Evolutionary conservation across 805 yeast genomes (phyloP), one percentile per base, ranked within the genome.

Genomic region (Cyberlindnera americana): DNA sequence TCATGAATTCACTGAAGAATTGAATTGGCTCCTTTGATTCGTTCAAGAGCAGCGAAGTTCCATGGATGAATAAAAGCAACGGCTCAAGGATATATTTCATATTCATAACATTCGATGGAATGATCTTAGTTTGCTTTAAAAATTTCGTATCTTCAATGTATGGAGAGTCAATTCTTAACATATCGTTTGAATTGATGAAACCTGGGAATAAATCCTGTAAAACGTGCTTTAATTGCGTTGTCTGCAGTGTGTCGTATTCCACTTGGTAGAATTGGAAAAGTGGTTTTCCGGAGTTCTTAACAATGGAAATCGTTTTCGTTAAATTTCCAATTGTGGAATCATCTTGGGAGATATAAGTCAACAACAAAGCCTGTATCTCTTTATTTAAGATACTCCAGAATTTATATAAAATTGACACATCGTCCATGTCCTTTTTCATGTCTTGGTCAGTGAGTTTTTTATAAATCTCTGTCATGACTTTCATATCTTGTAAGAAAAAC

Each of bases 11-110:
- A 21, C 72, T 70, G 57, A 86, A 78, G 56, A 86, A 82, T 7
- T 52, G 19, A 18, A 40, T 52, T 7, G 72, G 68, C n/a, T 59
- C 54, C 14, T 52, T 45, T 8, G 50, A 44, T 6, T 52, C 36
- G 1, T 71, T 70, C 10, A 73, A 58, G 5, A 71, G 53, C 3
- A 69, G 51, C 10, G 69, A 64, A 1, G 84, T 65, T 2, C 85
- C 79, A 32, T 84, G 80, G 19, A 78, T 67, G 53, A 86, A 87
- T 11, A 78, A 63, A 34, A 87, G 68, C 27, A 87, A 77, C 27
- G 85, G 81, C 41, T 84, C 95, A 35, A 87, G 61, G 13, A 89
- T 73, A 5, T 84, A 72, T 48, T 90, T 73, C 82, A 90, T 86
- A 52, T 89, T 87, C 61, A 83, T 79, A 13, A 88, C 72, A 53